Base-by-base conservation (phyloP, 345 rosid genomes). In the Melastoma malabathricum region DNA sequence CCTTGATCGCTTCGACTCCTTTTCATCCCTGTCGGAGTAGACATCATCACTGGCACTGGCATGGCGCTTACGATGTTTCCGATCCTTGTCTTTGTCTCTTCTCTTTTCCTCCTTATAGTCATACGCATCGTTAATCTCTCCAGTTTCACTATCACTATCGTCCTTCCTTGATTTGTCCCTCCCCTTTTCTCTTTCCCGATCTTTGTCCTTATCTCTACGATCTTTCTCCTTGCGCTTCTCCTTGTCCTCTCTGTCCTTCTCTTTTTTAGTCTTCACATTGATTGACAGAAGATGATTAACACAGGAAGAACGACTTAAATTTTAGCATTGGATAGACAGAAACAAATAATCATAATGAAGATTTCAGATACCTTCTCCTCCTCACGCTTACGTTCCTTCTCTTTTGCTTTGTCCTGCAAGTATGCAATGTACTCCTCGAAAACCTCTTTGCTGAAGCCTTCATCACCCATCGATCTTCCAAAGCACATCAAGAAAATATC, bases 311-410 rank as follows among this genome's bases (percentile, higher is more conserved):
- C n/a, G n/a, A n/a, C n/a, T n/a, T n/a, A n/a, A n/a, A n/a, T n/a
- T n/a, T n/a, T n/a, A n/a, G n/a, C n/a, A n/a, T n/a, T n/a, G n/a
- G n/a, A n/a, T n/a, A n/a, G n/a, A n/a, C n/a, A n/a, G n/a, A n/a
- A 20, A 39, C 29, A 39, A 20, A 15, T 9, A 18, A 18, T n/a
- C 18, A 34, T 10, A 43, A 44, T 14, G 16, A 29, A 50, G 50
- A 23, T 44, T n/a, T 27, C 15, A 20, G 23, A 27, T 62, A 88
- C 95, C 95, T 92, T 92, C 58, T 88, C 99, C 64, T 92, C 97
- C 67, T 84, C 94, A n/a, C 94, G 84, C 57, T 74, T 88, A 34
- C 90, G 87, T 56, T 85, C 99, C 68, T 88, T 92, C 57, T 92
- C 97, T 67, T 81, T 92, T 27, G 90, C 84, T 72, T 84, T 88